Evolutionary conservation across 164 flowering plant genomes (phyloP).

Genomic region (Amborella trichopoda): DNA sequence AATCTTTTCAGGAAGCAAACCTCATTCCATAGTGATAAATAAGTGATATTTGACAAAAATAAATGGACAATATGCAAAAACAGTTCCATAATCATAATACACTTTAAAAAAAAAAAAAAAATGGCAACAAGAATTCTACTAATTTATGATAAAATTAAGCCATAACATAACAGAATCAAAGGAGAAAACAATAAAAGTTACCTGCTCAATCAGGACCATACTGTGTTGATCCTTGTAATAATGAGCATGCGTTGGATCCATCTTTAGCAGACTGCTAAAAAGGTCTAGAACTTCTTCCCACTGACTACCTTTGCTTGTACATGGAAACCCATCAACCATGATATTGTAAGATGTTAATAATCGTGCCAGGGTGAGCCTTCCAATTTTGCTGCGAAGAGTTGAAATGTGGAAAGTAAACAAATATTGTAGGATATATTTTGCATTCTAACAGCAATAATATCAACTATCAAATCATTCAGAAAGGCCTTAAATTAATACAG

Average conservation of each 20-base stretch:
- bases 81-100: too few species aligned
- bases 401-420: neutral
- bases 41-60: too few species aligned
- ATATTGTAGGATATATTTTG: neutral
- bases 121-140: too few species aligned
- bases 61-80: too few species aligned
- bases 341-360: slow-evolving; percentile 50
- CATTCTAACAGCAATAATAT: neutral
- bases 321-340: slow-evolving; percentile 15
- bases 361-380: slow-evolving; percentile 86
- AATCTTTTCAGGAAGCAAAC: too few species aligned
- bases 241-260: slow-evolving; percentile 57
- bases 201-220: slow-evolving; percentile 54
- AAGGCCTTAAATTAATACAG: too few species aligned
- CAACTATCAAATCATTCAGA: neutral
- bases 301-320: slow-evolving; percentile 18
- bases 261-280: slow-evolving; percentile 43
- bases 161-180: too few species aligned
- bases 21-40: too few species aligned
- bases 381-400: slow-evolving; percentile 55
- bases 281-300: slow-evolving; percentile 54
- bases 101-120: too few species aligned
- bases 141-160: too few species aligned
- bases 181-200: too few species aligned
- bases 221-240: slow-evolving; percentile 70